These are phyloP conservation scores for Neurospora tetrasperma DNA, from an alignment of 495 filamentous ascomycete genomes.

Conservation along the genomic window DNA sequence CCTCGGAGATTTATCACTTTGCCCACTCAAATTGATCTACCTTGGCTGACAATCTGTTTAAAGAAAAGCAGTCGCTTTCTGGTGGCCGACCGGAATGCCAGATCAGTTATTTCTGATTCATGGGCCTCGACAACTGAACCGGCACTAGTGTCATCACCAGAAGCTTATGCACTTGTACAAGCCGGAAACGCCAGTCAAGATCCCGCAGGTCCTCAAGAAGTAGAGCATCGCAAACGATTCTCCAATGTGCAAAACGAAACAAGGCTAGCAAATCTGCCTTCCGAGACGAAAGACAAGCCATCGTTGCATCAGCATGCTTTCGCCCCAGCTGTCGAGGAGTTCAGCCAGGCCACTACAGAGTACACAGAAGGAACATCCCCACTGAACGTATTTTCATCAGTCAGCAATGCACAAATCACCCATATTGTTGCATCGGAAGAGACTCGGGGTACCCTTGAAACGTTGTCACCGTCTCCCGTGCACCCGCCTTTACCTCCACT, in stretches of 20 bases:
- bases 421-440: neutral
- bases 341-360: neutral
- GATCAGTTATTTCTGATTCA: slow-evolving; percentile 5
- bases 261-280: neutral
- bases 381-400: neutral
- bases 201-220: neutral
- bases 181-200: neutral
- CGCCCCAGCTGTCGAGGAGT: neutral
- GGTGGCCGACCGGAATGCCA: slow-evolving; percentile 18
- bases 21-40: neutral
- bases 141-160: neutral
- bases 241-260: neutral
- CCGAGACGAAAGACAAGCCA: neutral
- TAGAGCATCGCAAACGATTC: neutral
- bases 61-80: slow-evolving; percentile 19
- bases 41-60: neutral
- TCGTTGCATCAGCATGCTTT: neutral
- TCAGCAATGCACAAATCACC: neutral
- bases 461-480: neutral
- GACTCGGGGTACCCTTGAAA: neutral
- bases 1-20: neutral
- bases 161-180: neutral
- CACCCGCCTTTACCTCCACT: neutral
- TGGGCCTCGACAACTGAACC: neutral
- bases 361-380: neutral